Base-by-base conservation (phyloP, 192 early-diverging fungal genomes). In the Diversispora epigaea region DNA sequence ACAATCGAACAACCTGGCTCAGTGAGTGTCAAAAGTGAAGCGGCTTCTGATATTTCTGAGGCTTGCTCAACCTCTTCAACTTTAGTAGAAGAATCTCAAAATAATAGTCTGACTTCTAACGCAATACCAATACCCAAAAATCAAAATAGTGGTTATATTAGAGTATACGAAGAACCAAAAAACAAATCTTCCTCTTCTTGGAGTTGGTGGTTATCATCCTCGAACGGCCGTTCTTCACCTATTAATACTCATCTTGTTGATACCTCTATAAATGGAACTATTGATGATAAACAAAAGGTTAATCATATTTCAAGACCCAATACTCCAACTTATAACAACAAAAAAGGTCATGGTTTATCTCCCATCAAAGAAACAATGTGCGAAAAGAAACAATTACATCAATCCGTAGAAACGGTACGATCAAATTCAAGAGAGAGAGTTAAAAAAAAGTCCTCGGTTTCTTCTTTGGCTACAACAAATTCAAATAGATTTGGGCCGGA, bases 71-170 rank as follows among this genome's bases (percentile, higher is more conserved):
- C 50, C 14, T 54, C 6, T 54, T 17, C 10, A 17, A 54, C n/a
- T 14, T 14, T 54, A 1, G 4, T 17, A 10, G 14, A 54, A 10
- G 50, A 54, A 14, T 11, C 0, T 17, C 12, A 17, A 17, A 17
- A 2, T 54, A 14, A 4, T 54, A 10, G 4, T 54, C n/a, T 12
- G 50, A 17, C 12, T 17, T 17, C 14, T 54, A 10, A 17, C 50
- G 50, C 61, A 12, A 74, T 74, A 15, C 72, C 72, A 49, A 74
- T 74, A 47, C 72, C 61, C 10, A 49, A 49, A 54, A n/a, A n/a
- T 40, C 60, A 44, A 62, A 73, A 47, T 14, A n/a, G 8, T 14
- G 43, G n/a, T 32, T 32, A 32, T 5, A 19, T 57, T 40, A 40
- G 71, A 39, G 55, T 6, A 39, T 17, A 45, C 40, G 46, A 70